phyloP scores from a whole-genome alignment of 306 rosid genomes.

The Vigna hirtella region DNA sequence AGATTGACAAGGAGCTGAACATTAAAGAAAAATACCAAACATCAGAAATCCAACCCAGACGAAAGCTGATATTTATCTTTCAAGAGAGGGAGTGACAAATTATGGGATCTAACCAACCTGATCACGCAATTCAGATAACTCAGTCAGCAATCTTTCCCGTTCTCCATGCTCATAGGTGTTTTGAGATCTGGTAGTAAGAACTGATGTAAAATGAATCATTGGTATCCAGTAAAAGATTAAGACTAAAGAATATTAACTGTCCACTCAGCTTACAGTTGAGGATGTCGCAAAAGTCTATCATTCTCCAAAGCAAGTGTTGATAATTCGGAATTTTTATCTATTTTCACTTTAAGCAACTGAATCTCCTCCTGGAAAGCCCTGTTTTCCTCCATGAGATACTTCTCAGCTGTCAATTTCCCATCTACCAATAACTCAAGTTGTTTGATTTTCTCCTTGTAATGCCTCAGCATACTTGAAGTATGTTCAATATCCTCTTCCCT shows the following conservation, averaged over 20 bases:
- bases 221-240: constrained; percentile 36
- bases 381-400: constrained; percentile 76
- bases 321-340: constrained; percentile 63
- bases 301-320: constrained; percentile 66
- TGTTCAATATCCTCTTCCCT: constrained; percentile 71
- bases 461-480: constrained; percentile 57
- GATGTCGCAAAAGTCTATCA: constrained; percentile 65
- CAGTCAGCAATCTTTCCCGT: constrained; percentile 75
- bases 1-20: constrained; percentile 66
- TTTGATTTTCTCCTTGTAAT: constrained; percentile 75
- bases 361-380: constrained; percentile 71
- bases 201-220: constrained; percentile 49
- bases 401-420: constrained; percentile 72
- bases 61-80: constrained; percentile 39
- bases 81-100: constrained; percentile 20
- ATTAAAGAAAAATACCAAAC: constrained; percentile 37
- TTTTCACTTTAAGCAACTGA: constrained; percentile 64
- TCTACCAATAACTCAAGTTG: constrained; percentile 73
- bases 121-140: constrained; percentile 78
- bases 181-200: constrained; percentile 65
- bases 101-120: constrained; percentile 58
- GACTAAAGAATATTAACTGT: constrained; percentile 30
- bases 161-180: constrained; percentile 79
- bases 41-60: constrained; percentile 39
- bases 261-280: constrained; percentile 63